Conservation (phyloP, 345 rosid species). For the Clausena lansium region DNA sequence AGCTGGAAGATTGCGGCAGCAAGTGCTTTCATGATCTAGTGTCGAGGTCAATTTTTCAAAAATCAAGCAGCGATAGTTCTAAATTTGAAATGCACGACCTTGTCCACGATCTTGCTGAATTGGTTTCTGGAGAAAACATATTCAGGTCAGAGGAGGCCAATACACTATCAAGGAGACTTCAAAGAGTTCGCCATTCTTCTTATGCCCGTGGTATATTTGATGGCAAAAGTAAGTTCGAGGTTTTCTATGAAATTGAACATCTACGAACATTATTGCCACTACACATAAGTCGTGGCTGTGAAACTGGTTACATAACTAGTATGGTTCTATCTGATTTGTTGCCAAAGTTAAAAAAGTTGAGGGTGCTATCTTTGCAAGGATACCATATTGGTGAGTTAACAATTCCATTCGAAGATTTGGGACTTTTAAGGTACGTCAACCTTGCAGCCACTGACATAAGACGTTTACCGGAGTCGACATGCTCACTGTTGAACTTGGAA, state of each 20-base stretch:
- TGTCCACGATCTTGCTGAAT: slow-evolving; percentile 15
- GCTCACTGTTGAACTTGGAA: too few species aligned
- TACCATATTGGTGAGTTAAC: too few species aligned
- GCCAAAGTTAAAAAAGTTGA: too few species aligned
- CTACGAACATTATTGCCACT: neutral
- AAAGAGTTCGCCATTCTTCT: neutral
- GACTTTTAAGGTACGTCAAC: too few species aligned
- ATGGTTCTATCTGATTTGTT: too few species aligned
- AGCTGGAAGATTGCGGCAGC: slow-evolving; percentile 7
- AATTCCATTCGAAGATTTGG: too few species aligned
- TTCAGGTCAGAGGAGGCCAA: neutral
- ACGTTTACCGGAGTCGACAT: too few species aligned
- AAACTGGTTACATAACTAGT: too few species aligned
- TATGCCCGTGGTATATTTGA: fast-evolving
- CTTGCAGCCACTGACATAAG: too few species aligned
- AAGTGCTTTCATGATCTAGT: slow-evolving; percentile 3
- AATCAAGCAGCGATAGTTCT: neutral
- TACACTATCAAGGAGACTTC: neutral
- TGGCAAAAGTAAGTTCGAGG: neutral
- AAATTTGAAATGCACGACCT: slow-evolving; percentile 12
- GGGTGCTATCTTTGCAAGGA: too few species aligned
- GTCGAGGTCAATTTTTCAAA: slow-evolving; percentile 16
- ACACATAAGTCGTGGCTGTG: too few species aligned
- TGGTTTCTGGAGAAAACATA: neutral
- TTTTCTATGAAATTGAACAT: neutral